Evolutionary conservation across 2,329 filamentous ascomycete genomes (phyloP).

Genomic region (Ampelomyces quisqualis): DNA sequence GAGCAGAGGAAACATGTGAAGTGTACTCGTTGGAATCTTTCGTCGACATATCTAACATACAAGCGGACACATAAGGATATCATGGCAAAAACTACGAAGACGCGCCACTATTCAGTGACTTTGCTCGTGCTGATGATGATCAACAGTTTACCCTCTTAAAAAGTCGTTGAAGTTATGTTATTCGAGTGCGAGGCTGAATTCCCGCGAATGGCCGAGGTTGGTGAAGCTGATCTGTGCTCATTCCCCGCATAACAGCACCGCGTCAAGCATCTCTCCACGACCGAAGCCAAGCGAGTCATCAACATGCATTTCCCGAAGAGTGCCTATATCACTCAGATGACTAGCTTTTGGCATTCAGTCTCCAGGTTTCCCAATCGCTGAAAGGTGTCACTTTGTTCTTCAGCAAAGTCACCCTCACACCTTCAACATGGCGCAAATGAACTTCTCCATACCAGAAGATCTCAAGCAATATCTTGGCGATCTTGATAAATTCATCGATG

Average conservation of each 20-base stretch:
- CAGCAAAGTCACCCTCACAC: not conserved
- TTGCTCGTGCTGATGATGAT: no score
- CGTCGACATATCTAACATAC: no score
- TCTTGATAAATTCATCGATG: conserved; percentile 60
- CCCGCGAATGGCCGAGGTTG: conserved; percentile 12
- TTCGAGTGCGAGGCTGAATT: not conserved
- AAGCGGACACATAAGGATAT: no score
- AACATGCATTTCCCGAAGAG: conserved; percentile 25
- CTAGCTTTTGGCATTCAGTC: not conserved
- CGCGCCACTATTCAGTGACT: no score
- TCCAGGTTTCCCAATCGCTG: conserved; percentile 7
- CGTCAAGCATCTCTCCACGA: conserved; percentile 17
- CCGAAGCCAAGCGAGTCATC: conserved; percentile 31
- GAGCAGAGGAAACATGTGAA: no score
- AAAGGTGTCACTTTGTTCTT: not conserved
- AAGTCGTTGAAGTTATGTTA: no score
- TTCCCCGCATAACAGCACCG: conserved; percentile 19
- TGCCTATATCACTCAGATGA: conserved; percentile 8
- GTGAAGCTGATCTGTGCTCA: conserved; percentile 12
- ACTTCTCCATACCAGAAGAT: conserved; percentile 56
- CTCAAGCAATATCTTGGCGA: conserved; percentile 51
- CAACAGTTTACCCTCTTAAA: no score
- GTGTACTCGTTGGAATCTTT: no score
- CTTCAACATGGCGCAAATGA: conserved; percentile 8
- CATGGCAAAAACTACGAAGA: no score